Percentiles rank a stretch among this genome's conserved stretches.
These are phyloP conservation scores for Phlebopus sp. DNA, from an alignment of 1,284 basidiomycete genomes.

Conservation along the genomic window DNA sequence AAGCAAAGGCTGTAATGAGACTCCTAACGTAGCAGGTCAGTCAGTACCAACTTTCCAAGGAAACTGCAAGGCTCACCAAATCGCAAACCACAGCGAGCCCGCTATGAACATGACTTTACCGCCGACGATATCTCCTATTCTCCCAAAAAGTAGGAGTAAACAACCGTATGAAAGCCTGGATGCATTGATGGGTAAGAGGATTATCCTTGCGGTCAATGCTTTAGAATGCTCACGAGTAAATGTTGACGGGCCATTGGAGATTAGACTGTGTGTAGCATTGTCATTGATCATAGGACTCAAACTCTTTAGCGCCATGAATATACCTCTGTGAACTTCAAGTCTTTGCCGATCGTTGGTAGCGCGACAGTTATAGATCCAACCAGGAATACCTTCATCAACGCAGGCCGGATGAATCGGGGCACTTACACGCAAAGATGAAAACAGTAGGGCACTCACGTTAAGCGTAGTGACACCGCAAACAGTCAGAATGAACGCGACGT, in stretches of 20 bases:
- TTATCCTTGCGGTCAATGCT: no score
- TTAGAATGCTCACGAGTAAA: no score
- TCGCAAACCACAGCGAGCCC: conserved; percentile 33
- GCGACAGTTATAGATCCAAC: conserved; percentile 41
- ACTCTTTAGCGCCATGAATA: background rate
- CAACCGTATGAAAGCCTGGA: conserved; percentile 33
- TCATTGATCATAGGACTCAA: no score
- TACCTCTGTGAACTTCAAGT: conserved; percentile 34
- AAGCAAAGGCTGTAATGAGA: conserved; percentile 29
- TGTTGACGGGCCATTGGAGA: conserved; percentile 43
- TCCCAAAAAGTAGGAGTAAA: conserved; percentile 33
- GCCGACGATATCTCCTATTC: conserved; percentile 40
- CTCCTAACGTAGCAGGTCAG: conserved; percentile 27
- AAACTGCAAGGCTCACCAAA: conserved; percentile 21
- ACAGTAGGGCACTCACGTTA: conserved; percentile 9
- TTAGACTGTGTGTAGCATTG: conserved; percentile 23
- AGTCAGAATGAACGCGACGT: conserved; percentile 11
- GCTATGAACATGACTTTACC: conserved; percentile 36
- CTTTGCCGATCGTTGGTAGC: conserved; percentile 41
- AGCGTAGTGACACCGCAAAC: conserved; percentile 18
- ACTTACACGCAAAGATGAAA: background rate
- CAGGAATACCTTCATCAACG: conserved; percentile 32
- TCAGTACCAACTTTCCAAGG: background rate
- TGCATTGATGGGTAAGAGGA: background rate
- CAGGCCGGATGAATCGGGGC: no score